A percentile compares a stretch with the other conserved stretches of the same genome.
phyloP scores from a whole-genome alignment of 305 asterid species.

The Striga hermonthica region DNA sequence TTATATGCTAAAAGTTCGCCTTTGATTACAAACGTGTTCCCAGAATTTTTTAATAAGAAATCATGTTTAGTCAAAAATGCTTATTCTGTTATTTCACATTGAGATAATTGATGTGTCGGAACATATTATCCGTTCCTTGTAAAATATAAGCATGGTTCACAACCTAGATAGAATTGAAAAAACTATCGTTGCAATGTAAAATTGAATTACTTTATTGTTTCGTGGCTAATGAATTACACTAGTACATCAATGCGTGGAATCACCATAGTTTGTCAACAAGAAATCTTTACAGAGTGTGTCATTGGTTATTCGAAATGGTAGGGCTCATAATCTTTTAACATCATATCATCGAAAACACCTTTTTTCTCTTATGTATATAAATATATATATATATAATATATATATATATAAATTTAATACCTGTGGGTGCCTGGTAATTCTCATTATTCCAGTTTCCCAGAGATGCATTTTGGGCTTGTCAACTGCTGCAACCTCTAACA shows the following conservation, averaged over 20 bases:
- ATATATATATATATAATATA: conserved; percentile 3
- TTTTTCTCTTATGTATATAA: not conserved
- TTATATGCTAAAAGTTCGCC: no score
- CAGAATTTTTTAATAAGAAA: no score
- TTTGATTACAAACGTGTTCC: no score
- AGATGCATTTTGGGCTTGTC: conserved; percentile 98
- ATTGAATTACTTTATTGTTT: no score
- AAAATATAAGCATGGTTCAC: no score
- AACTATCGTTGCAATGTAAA: no score
- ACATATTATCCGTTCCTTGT: no score
- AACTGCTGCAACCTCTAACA: conserved; percentile 95
- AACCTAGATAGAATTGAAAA: no score
- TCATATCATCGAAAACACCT: conserved; percentile 3
- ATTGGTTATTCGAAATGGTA: not conserved
- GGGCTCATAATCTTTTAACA: not conserved
- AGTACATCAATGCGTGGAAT: not conserved
- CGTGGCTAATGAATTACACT: no score
- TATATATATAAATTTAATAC: conserved; percentile 35
- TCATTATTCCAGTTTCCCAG: conserved; percentile 98
- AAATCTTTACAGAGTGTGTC: not conserved
- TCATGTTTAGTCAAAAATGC: no score
- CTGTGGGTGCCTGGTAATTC: conserved; percentile 98
- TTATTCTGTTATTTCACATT: no score
- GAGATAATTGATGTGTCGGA: no score
- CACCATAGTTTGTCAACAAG: not conserved